A percentile compares a stretch with the other conserved stretches of the same genome.
Conservation (phyloP, 768 basidiomycete species). For the Lactarius sanguifluus region DNA sequence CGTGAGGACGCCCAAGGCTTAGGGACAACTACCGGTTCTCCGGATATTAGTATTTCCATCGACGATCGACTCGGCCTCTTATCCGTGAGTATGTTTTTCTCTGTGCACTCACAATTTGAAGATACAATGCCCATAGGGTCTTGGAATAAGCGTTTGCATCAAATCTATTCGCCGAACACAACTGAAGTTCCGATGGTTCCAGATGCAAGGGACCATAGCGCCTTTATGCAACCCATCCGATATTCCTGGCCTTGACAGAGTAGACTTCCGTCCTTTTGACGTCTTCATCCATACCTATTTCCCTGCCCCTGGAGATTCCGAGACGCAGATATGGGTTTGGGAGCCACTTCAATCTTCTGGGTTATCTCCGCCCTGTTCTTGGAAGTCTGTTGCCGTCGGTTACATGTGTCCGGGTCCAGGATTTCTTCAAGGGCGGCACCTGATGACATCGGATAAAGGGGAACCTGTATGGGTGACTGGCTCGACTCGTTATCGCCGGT, state of each 20-base stretch:
- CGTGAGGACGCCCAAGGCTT: no score
- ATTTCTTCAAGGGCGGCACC: background rate
- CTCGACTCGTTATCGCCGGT: background rate
- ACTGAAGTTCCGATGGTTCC: constrained; percentile 1
- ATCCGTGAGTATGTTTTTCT: background rate
- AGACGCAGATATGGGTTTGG: background rate
- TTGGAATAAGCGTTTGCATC: constrained; percentile 4
- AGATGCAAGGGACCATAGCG: constrained; percentile 1
- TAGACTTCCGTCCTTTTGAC: background rate
- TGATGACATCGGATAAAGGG: background rate
- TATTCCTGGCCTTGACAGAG: background rate
- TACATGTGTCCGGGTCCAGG: constrained; percentile 3
- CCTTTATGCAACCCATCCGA: background rate
- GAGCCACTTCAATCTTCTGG: background rate
- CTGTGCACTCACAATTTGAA: background rate
- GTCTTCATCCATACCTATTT: background rate
- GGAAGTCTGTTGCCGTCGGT: background rate
- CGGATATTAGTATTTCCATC: no score
- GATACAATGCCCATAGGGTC: background rate
- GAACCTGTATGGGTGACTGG: constrained; percentile 1
- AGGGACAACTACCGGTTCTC: background rate
- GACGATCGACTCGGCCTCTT: background rate
- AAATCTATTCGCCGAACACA: background rate
- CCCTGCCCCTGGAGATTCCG: background rate
- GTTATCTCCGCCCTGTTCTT: background rate